A percentile compares a stretch with the other conserved stretches of the same genome.
phyloP scores from a whole-genome alignment of 352 stramenopile genomes.

The Saprolegnia parasitica region DNA sequence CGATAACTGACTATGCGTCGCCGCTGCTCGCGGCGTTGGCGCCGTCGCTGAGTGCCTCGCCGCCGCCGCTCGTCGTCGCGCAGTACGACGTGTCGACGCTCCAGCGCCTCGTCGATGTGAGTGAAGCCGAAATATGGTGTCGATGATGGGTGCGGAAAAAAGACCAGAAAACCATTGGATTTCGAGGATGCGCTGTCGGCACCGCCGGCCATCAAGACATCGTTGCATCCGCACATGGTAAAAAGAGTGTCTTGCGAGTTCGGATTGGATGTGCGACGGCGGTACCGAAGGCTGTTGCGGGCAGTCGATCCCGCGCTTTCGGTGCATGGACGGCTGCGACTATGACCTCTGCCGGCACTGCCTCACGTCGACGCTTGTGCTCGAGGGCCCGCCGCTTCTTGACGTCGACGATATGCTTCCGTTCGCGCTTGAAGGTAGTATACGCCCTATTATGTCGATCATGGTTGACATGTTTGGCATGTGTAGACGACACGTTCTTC shows the following conservation, averaged over 20 bases:
- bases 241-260: conserved; percentile 43
- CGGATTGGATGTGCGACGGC: conserved; percentile 74
- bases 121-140: conserved; percentile 47
- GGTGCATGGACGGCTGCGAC: conserved; percentile 59
- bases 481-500: conserved; percentile 25
- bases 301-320: conserved; percentile 51
- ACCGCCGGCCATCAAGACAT: conserved; percentile 34
- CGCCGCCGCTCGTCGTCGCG: conserved; percentile 42
- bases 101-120: conserved; percentile 45
- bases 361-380: conserved; percentile 37
- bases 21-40: conserved; percentile 44
- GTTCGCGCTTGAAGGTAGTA: conserved; percentile 26
- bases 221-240: conserved; percentile 54
- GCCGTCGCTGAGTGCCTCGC: background rate
- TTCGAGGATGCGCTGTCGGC: conserved; percentile 5
- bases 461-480: background rate
- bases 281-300: conserved; percentile 48
- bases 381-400: conserved; percentile 9
- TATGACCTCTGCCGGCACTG: conserved; percentile 73
- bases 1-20: conserved; percentile 26
- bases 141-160: conserved; percentile 55
- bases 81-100: conserved; percentile 50
- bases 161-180: conserved; percentile 28
- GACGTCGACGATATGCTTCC: background rate
- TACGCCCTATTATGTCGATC: background rate